Evolutionary conservation across 805 yeast genomes (phyloP), one percentile per base, ranked within the genome.

Genomic region (Candida yuanshanica): DNA sequence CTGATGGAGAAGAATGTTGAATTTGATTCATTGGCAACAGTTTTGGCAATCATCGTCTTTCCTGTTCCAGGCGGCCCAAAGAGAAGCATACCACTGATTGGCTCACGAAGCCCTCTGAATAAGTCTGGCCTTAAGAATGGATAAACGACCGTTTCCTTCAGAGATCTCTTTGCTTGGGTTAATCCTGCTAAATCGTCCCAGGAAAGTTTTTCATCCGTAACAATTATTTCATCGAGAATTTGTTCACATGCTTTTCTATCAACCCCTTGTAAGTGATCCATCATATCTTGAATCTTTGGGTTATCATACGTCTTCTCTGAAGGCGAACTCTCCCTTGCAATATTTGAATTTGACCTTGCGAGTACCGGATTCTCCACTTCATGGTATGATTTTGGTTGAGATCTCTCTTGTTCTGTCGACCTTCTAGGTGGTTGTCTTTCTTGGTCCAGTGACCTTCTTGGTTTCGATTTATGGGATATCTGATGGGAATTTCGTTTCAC

Each of bases 51-150:
- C 98, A 91, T 90, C 1, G 97, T 90, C 58, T 93, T 91, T 42
- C 98, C 98, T 0, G 98, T 91, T n/a, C 99, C 99, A 0, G 98
- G 97, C 3, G 99, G 98, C 0, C 99, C 99, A 67, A 89, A 91
- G 33, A 91, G 64, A 17, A 91, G 69, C 95, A 93, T 88, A n/a
- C 98, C 98, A 44, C 95, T 68, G 0, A 95, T 90, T 0, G 98
- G 98, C 64, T 90, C 97, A 51, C 97, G 71, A 39, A 91, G 66
- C 0, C 97, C 98, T 44, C 78, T 75, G 59, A 91, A 93, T 43
- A 91, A 69, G 63, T 91, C 98, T 0, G 98, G 99, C 38, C 98
- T 72, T 49, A 93, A 64, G 56, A 91, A 90, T 20, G 99, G 99
- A 59, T 90, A 91, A 12, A 91, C 97, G 4, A 93, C 96, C 0